Conservation (phyloP, 2,329 filamentous ascomycete species). For the Aspergillus intermedius region DNA sequence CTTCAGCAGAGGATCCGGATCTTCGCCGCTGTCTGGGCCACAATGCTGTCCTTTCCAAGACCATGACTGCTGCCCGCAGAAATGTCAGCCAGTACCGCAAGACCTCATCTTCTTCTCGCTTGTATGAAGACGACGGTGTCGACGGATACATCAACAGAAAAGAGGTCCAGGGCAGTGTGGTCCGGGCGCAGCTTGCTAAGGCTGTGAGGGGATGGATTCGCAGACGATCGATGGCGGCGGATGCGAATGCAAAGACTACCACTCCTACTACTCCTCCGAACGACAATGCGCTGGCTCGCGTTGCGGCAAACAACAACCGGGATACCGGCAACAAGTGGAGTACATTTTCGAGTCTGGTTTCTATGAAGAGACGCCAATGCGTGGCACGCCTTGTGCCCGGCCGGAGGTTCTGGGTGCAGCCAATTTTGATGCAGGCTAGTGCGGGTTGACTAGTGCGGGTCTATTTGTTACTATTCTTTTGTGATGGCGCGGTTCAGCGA, state of each 20-base stretch:
- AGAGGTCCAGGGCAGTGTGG: not conserved
- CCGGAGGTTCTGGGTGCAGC: not conserved
- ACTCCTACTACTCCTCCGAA: not conserved
- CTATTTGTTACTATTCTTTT: no score
- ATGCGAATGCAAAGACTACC: not conserved
- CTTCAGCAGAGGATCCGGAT: constrained; percentile 11
- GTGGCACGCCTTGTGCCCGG: not conserved
- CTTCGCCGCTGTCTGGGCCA: constrained; percentile 20
- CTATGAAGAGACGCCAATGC: not conserved
- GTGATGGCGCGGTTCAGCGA: no score
- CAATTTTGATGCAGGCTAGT: not conserved
- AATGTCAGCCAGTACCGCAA: not conserved
- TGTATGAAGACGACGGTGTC: not conserved
- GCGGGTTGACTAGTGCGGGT: not conserved
- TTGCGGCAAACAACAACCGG: no score
- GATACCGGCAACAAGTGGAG: no score
- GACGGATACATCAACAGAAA: not conserved
- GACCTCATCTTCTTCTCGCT: not conserved
- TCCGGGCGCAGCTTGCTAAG: constrained; percentile 9
- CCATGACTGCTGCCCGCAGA: not conserved
- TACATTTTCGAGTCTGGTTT: not conserved
- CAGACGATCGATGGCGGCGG: not conserved
- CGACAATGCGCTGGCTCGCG: no score
- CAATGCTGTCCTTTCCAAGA: not conserved
- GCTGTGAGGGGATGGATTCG: constrained; percentile 7